These are phyloP conservation scores for Aspergillus texensis DNA, from an alignment of 2,329 filamentous ascomycete genomes.

Conservation along the genomic window DNA sequence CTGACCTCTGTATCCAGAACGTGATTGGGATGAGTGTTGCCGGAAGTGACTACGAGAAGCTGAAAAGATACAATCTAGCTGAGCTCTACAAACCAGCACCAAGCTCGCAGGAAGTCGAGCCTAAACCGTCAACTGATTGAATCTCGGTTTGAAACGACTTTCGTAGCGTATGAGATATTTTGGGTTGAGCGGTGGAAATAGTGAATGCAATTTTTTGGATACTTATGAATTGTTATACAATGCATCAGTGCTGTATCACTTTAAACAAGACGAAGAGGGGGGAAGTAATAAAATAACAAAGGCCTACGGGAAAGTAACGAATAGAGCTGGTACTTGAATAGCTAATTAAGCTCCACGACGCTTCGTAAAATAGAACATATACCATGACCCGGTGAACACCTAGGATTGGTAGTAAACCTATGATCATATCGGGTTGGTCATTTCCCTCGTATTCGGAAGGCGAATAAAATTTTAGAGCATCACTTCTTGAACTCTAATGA, in stretches of 20 bases:
- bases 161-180: not conserved
- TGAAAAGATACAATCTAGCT: slow-evolving; percentile 66
- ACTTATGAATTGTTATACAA: not conserved
- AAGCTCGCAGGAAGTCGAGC: slow-evolving; percentile 23
- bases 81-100: slow-evolving; percentile 60
- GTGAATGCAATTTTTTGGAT: not conserved
- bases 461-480: not conserved
- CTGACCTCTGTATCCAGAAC: slow-evolving; percentile 51
- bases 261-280: not conserved
- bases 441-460: not conserved
- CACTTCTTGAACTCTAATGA: not conserved
- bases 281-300: not conserved
- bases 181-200: not conserved
- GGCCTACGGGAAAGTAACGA: not conserved
- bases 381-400: not conserved
- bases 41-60: slow-evolving; percentile 59
- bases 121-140: slow-evolving; percentile 7
- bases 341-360: not conserved
- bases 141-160: not conserved
- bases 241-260: not conserved
- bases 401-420: not conserved
- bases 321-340: not conserved
- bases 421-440: not conserved
- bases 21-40: slow-evolving; percentile 67
- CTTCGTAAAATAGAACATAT: not conserved